Evolutionary conservation across 2,329 filamentous ascomycete genomes (phyloP).

Genomic region (Orbilia quercus): DNA sequence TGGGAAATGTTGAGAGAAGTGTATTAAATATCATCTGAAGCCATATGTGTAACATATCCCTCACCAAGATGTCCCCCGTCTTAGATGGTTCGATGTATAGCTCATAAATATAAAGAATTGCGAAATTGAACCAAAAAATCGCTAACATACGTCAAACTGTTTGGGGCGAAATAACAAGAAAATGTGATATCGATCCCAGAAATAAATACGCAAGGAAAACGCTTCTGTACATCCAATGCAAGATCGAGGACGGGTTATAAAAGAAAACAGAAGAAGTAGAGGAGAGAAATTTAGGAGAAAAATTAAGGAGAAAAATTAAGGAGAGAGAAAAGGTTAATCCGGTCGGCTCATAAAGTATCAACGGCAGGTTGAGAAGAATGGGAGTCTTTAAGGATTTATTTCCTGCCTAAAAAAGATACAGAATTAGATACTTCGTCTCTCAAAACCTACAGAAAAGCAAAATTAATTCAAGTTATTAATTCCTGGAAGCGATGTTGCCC

Average conservation of each 20-base stretch:
- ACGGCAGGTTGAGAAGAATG: no score
- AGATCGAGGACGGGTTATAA: slow-evolving; percentile 15
- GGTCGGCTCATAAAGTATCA: no score
- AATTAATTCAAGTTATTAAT: neutral
- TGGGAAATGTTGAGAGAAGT: slow-evolving; percentile 17
- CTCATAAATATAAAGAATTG: slow-evolving; percentile 8
- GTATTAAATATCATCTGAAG: slow-evolving; percentile 20
- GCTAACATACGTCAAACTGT: slow-evolving; percentile 43
- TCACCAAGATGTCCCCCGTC: slow-evolving; percentile 12
- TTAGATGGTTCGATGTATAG: slow-evolving; percentile 7
- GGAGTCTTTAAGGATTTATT: no score
- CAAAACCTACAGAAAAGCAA: no score
- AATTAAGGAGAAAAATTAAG: no score
- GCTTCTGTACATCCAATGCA: slow-evolving; percentile 50
- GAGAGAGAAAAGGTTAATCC: no score
- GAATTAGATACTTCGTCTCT: slow-evolving; percentile 56
- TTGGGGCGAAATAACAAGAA: neutral
- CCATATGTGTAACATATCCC: slow-evolving; percentile 10
- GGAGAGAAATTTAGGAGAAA: neutral
- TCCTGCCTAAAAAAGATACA: slow-evolving; percentile 1
- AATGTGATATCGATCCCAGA: slow-evolving; percentile 2
- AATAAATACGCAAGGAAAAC: slow-evolving; percentile 26
- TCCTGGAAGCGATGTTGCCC: neutral
- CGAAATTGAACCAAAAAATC: slow-evolving; percentile 35
- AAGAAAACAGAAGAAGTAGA: neutral